Conservation (phyloP, 2,329 filamentous ascomycete species). For the Cladosporium sp. region DNA sequence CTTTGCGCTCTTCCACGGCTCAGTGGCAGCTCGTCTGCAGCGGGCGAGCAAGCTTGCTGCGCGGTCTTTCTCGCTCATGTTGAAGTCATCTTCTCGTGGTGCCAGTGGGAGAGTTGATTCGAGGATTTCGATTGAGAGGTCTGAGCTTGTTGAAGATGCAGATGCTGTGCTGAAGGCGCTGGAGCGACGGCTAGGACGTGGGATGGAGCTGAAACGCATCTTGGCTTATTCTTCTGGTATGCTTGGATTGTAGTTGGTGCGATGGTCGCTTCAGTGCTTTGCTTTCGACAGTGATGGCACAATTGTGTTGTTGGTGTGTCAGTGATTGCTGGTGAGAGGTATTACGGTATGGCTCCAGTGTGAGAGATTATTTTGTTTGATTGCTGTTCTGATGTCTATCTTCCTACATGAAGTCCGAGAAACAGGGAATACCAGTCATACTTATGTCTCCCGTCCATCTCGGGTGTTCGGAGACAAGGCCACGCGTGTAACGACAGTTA, state of each 20-base stretch:
- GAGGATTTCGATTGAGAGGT: slow-evolving; percentile 29
- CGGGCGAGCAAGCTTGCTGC: slow-evolving; percentile 32
- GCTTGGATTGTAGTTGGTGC: background rate
- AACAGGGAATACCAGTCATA: slow-evolving; percentile 12
- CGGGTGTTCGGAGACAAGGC: slow-evolving; percentile 17
- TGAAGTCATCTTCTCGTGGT: slow-evolving; percentile 37
- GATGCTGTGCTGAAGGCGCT: slow-evolving; percentile 25
- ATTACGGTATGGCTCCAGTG: background rate
- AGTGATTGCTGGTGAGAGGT: background rate
- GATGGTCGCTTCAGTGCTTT: background rate
- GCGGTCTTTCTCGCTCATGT: slow-evolving; percentile 34
- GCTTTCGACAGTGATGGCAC: background rate
- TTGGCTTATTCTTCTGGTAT: slow-evolving; percentile 12
- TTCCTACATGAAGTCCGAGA: background rate
- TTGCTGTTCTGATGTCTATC: background rate
- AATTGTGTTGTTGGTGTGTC: background rate
- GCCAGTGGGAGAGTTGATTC: slow-evolving; percentile 35
- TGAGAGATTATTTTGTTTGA: background rate
- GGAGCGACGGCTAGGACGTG: slow-evolving; percentile 15
- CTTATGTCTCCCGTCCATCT: slow-evolving; percentile 8
- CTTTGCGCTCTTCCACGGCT: slow-evolving; percentile 34
- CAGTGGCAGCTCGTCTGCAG: slow-evolving; percentile 30
- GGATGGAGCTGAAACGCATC: slow-evolving; percentile 27
- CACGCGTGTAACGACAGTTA: slow-evolving; percentile 8
- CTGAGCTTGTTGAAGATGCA: slow-evolving; percentile 22